Conservation (phyloP, 352 stramenopile species). For the Phytophthora citrophthora region DNA sequence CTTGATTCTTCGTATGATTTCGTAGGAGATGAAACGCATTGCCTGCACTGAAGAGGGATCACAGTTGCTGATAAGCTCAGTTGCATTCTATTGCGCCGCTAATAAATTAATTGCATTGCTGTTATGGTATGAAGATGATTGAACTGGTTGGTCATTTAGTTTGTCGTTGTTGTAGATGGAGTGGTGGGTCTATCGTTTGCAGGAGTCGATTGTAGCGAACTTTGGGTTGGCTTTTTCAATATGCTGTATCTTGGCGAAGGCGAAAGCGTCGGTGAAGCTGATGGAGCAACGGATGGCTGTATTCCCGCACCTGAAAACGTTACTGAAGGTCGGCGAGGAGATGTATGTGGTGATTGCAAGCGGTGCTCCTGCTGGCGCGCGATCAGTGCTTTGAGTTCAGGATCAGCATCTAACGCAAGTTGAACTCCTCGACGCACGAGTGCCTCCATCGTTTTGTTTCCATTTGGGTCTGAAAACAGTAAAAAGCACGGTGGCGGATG, state of each 20-base stretch:
- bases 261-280: constrained; percentile 11
- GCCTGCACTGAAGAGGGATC: constrained; percentile 14
- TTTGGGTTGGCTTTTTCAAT: constrained; percentile 22
- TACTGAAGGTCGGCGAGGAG: constrained; percentile 38
- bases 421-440: constrained; percentile 66
- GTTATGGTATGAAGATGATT: not conserved
- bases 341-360: constrained; percentile 16
- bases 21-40: constrained; percentile 19
- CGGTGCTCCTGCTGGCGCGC: constrained; percentile 51
- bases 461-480: constrained; percentile 50
- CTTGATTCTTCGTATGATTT: constrained; percentile 22
- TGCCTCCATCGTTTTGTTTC: constrained; percentile 51
- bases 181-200: constrained; percentile 5
- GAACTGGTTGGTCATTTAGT: too few species aligned
- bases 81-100: constrained; percentile 18
- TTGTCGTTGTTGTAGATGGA: not conserved
- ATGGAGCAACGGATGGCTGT: not conserved
- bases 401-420: constrained; percentile 73
- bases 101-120: constrained; percentile 41
- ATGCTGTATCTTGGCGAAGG: constrained; percentile 33
- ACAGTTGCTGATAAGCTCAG: constrained; percentile 21
- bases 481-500: constrained; percentile 48
- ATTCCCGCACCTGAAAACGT: constrained; percentile 16
- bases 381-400: constrained; percentile 56
- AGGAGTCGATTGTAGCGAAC: constrained; percentile 3